Evolutionary conservation across 1,139 yeast genomes (phyloP), one percentile per base, ranked within the genome.

Genomic region (Taphrina deformans): DNA sequence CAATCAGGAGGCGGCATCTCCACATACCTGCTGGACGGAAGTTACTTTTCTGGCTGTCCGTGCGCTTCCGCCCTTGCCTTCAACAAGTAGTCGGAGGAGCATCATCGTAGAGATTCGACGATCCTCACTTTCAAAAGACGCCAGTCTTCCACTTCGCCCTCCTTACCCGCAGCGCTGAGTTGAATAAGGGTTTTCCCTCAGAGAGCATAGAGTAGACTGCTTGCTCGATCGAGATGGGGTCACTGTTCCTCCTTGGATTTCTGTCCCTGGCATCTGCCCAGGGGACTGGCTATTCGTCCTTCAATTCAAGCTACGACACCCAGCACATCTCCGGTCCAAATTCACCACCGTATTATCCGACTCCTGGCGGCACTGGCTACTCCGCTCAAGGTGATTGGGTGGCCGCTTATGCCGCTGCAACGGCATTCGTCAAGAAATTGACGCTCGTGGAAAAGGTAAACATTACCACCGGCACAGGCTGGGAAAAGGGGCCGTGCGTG

Each of bases 391-490:
- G 76, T 55, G 78, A 79, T 24, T 85, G 88, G 88, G 83, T 79
- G 68, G 78, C 76, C 12, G 87, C 88, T 0, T 84, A 80, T 71
- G 81, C 78, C 26, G 80, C 81, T 66, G 88, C 88, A 1, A 76
- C 83, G 65, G 81, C 79, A 65, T 74, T 84, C 33, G 82, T 79
- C 29, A 81, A 81, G 67, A 82, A 82, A 69, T 81, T 85, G 83
- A 78, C 86, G 0, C 78, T 82, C 45, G 75, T 80, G 18, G 88
- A 85, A 71, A 85, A 84, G 70, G 87, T 83, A 46, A 85, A 85
- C 71, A 74, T 85, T 65, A 85, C 88, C 5, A 82, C 87, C 1
- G 88, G 88, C n/a, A 80, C 84, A 4, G 87, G 87, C 16, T 83
- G 86, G 85, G 82, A 83, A 2, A 78, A 83, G 9, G 87, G 86